Evolutionary conservation across 2,329 filamentous ascomycete genomes (phyloP).

Genomic region (Zalaria sp.): DNA sequence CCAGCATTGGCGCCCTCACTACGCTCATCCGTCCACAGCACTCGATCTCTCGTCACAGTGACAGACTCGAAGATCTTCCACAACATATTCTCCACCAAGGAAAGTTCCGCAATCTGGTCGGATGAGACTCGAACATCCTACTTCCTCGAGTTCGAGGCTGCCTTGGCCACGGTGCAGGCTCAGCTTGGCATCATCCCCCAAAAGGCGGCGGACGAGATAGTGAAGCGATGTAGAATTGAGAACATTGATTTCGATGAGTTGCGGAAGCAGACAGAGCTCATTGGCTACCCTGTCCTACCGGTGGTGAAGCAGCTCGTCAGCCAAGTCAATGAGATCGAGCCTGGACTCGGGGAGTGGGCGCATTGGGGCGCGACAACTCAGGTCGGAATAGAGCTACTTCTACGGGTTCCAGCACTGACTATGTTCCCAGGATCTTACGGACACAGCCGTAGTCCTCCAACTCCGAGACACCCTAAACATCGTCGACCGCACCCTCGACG

Average conservation of each 20-base stretch:
- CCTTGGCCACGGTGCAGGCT: slow-evolving; percentile 14
- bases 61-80: neutral
- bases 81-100: neutral
- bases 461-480: slow-evolving; percentile 13
- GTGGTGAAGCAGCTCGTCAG: slow-evolving; percentile 15
- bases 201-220: slow-evolving; percentile 14
- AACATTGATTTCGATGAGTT: slow-evolving; percentile 12
- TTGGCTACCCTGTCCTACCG: slow-evolving; percentile 18
- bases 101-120: slow-evolving; percentile 12
- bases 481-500: slow-evolving; percentile 8
- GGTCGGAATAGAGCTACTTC: neutral
- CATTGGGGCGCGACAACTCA: slow-evolving; percentile 18
- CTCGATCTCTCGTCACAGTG: neutral
- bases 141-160: slow-evolving; percentile 16
- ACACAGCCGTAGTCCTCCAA: slow-evolving; percentile 15
- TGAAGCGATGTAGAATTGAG: slow-evolving; percentile 11
- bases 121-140: slow-evolving; percentile 14
- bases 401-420: too few species aligned
- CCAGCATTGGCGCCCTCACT: too few species aligned
- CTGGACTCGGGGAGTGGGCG: slow-evolving; percentile 13
- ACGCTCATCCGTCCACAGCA: neutral
- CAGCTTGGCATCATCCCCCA: slow-evolving; percentile 15
- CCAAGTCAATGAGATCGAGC: slow-evolving; percentile 11
- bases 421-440: slow-evolving; percentile 13
- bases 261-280: slow-evolving; percentile 13